Evolutionary conservation across 257 asterid species (phyloP).

Genomic region (Solanum chmielewskii): DNA sequence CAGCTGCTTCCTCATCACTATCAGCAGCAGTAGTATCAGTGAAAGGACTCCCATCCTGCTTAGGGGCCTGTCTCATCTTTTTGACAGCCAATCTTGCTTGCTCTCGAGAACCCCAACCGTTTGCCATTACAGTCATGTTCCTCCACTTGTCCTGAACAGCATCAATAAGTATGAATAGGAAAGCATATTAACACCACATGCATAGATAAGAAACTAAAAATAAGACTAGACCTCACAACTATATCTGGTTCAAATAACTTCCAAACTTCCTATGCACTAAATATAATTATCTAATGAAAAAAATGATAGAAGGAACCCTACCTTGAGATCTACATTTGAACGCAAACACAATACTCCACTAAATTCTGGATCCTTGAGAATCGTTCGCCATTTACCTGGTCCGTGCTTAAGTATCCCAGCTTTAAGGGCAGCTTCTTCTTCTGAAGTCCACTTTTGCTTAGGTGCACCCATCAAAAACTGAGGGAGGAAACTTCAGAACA

Average conservation of each 20-base stretch:
- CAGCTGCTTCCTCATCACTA: constrained; percentile 63
- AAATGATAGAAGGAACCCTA: constrained; percentile 1
- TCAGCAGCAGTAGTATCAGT: constrained; percentile 28
- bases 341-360: constrained; percentile 68
- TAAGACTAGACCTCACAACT: not conserved
- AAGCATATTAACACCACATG: not conserved
- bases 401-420: constrained; percentile 96
- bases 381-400: constrained; percentile 95
- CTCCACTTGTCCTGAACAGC: constrained; percentile 88
- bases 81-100: constrained; percentile 67
- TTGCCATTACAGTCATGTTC: constrained; percentile 96
- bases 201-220: not conserved
- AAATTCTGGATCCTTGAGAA: constrained; percentile 86
- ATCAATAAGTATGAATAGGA: constrained; percentile 7
- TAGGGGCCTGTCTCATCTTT: constrained; percentile 48
- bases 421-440: constrained; percentile 97
- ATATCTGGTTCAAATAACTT: not conserved
- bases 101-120: constrained; percentile 88
- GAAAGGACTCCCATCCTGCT: constrained; percentile 53
- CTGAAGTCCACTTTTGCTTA: constrained; percentile 96
- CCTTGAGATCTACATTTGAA: constrained; percentile 98
- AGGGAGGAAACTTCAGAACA: not conserved
- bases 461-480: constrained; percentile 76
- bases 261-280: not conserved
- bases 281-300: not conserved